Evolutionary conservation across 768 basidiomycete species (phyloP), one percentile per base, ranked within the genome.

Genomic region (Myochromella boudieri): DNA sequence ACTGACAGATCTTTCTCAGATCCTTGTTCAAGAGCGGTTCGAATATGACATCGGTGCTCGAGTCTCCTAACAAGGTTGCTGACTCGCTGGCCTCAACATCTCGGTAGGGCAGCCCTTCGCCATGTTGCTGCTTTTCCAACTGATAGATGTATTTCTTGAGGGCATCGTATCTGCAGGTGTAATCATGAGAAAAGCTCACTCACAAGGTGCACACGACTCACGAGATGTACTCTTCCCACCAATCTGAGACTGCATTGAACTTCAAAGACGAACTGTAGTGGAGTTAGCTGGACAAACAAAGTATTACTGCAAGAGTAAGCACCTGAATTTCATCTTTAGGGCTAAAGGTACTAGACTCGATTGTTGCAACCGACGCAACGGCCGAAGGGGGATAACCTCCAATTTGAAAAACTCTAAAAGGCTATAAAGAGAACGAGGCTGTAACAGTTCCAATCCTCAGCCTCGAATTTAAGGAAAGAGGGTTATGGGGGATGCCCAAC

Each of bases 161-260:
- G 4, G 79, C 71, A 63, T 89, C 91, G 60, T 95, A 95, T n/a
- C 90, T 91, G 54, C 27, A 24, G 12, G 20, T 11, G 25, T 12
- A 3, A 20, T 21, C 3, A 27, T 42, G 28, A 42, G 17, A n/a
- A 29, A 37, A 25, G 31, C 29, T 7, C n/a, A 18, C 10, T 17
- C 14, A 34, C 18, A 36, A 6, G 38, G 26, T 44, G 25, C 15
- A 37, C 10, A 41, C 33, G 24, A 78, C 87, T 51, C 57, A 92
- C 84, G 86, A 80, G 36, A 95, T 90, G 62, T 95, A 95, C 40
- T 92, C 85, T 51, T 91, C 88, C 85, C 87, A 89, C 91, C 91
- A 94, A 41, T 95, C 91, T 0, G 91, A 74, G 20, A 93, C 87
- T 2, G 91, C 88, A 56, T 95, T 95, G 68, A 94, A 94, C 64